Conservation (phyloP, 2,329 filamentous ascomycete species). For the Teratosphaeria destructans region DNA sequence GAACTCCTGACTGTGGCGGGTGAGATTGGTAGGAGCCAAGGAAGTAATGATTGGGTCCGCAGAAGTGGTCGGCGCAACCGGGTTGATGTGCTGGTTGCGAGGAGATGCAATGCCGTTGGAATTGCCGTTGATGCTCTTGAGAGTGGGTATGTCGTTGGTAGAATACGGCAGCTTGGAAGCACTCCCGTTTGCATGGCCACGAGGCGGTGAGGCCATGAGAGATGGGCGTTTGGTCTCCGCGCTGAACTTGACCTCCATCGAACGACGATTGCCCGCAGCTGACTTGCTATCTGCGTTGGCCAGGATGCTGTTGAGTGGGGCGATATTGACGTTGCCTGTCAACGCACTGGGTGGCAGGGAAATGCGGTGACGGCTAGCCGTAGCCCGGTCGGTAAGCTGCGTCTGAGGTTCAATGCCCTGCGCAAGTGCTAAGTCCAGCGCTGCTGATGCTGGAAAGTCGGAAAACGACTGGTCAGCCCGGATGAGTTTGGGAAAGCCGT, state of each 20-base stretch:
- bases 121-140: conserved; percentile 57
- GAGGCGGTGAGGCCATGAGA: conserved; percentile 50
- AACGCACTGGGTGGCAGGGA: conserved; percentile 27
- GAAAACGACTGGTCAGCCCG: conserved; percentile 46
- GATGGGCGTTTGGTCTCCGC: conserved; percentile 36
- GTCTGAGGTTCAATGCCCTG: conserved; percentile 54
- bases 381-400: conserved; percentile 53
- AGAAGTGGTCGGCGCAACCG: conserved; percentile 34
- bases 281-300: conserved; percentile 31
- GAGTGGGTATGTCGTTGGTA: conserved; percentile 74
- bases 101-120: conserved; percentile 34
- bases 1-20: conserved; percentile 64
- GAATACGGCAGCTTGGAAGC: conserved; percentile 64
- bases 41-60: conserved; percentile 37
- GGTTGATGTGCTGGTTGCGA: conserved; percentile 12
- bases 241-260: conserved; percentile 37
- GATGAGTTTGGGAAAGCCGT: conserved; percentile 78
- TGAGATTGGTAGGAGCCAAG: conserved; percentile 53
- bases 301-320: conserved; percentile 29
- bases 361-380: conserved; percentile 32
- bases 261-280: conserved; percentile 34
- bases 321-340: conserved; percentile 23
- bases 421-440: conserved; percentile 66
- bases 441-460: conserved; percentile 52
- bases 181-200: conserved; percentile 44